Evolutionary conservation across 345 rosid species (phyloP).

Genomic region (Eutrema japonicum): DNA sequence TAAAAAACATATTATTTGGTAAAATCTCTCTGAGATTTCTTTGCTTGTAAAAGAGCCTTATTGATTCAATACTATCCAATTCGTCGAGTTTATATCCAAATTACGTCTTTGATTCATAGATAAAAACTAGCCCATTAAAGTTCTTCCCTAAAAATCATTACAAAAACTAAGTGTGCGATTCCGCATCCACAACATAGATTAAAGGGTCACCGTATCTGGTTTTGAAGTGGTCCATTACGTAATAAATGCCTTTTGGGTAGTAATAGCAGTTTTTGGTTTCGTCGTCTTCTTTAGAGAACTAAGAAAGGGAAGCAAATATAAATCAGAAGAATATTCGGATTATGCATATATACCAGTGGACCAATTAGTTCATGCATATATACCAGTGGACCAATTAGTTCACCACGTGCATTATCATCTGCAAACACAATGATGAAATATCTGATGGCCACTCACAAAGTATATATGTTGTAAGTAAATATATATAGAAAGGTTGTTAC

Average conservation of each 20-base stretch:
- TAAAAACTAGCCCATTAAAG: no score
- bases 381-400: constrained; percentile 31
- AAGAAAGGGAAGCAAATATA: constrained; percentile 1
- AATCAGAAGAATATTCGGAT: not conserved
- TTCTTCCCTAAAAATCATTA: no score
- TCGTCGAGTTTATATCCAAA: no score
- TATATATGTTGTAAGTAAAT: not conserved
- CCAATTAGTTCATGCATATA: constrained; percentile 12
- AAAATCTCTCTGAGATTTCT: no score
- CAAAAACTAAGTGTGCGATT: no score
- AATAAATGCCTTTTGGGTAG: constrained; percentile 29
- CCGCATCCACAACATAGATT: no score
- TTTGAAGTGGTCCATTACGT: constrained; percentile 22
- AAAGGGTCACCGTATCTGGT: not conserved
- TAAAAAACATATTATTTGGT: no score
- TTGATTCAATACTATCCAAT: no score
- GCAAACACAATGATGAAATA: not conserved
- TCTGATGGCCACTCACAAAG: not conserved
- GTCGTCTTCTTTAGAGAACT: not conserved
- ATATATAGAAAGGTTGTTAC: not conserved
- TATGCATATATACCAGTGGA: constrained; percentile 32
- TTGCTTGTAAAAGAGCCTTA: no score
- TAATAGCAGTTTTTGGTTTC: not conserved
- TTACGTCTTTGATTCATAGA: no score
- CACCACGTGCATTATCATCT: not conserved